These are phyloP conservation scores for Dryadomyces quercivorus DNA, from an alignment of 2,329 filamentous ascomycete species.

Conservation along the genomic window DNA sequence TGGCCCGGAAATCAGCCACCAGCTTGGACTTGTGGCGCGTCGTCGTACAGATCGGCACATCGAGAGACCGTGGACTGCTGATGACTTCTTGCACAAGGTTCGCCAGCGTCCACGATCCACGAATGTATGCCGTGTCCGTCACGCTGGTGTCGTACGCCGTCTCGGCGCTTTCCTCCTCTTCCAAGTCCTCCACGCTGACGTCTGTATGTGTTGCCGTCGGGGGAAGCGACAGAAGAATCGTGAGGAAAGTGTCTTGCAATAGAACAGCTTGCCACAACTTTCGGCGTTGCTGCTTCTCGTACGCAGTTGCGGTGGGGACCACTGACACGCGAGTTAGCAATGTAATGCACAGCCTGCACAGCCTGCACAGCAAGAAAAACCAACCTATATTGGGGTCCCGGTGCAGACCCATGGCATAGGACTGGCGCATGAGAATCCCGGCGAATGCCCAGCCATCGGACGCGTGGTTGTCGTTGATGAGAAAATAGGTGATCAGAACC, in stretches of 20 bases:
- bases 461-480: conserved; percentile 78
- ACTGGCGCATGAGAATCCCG: conserved; percentile 63
- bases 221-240: conserved; percentile 63
- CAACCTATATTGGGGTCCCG: conserved; percentile 62
- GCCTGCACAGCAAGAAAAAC: conserved; percentile 12
- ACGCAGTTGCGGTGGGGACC: conserved; percentile 50
- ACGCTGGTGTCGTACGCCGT: conserved; percentile 45
- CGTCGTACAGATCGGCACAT: conserved; percentile 58
- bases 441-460: conserved; percentile 76
- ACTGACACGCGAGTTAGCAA: conserved; percentile 22
- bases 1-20: conserved; percentile 54
- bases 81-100: conserved; percentile 69
- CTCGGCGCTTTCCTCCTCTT: conserved; percentile 37
- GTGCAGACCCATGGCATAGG: conserved; percentile 72
- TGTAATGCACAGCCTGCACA: no score
- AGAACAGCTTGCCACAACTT: conserved; percentile 76
- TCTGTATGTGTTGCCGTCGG: conserved; percentile 71
- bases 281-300: conserved; percentile 66
- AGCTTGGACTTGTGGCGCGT: conserved; percentile 58
- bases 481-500: conserved; percentile 71
- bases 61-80: conserved; percentile 61
- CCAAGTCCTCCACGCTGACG: conserved; percentile 62
- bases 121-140: conserved; percentile 58
- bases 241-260: conserved; percentile 71
- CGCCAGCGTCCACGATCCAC: conserved; percentile 66